These are phyloP conservation scores for Hypoxylon sp. DNA, from an alignment of 2,329 filamentous ascomycete genomes.

Conservation along the genomic window DNA sequence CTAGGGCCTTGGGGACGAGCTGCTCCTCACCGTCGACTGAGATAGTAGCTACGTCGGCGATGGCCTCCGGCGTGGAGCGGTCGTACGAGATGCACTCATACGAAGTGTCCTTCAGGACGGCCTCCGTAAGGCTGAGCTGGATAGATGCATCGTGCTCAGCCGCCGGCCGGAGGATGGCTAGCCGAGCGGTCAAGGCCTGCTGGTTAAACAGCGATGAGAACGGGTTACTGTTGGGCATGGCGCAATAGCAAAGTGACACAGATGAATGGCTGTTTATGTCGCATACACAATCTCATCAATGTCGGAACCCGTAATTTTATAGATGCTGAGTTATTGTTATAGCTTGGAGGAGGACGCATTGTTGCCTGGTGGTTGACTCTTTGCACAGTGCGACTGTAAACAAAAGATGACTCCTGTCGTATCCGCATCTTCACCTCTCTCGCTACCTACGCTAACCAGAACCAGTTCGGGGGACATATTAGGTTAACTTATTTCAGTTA, in stretches of 20 bases:
- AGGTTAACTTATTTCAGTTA: too few relatives aligned
- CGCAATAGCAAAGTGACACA: too few relatives aligned
- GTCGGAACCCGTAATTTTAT: too few relatives aligned
- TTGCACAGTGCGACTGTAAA: not conserved
- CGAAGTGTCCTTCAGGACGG: slow-evolving; percentile 32
- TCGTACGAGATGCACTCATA: slow-evolving; percentile 47
- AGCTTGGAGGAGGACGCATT: slow-evolving; percentile 6
- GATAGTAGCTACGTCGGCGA: slow-evolving; percentile 14
- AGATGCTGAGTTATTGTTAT: not conserved
- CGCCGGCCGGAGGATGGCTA: slow-evolving; percentile 37
- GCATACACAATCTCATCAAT: too few relatives aligned
- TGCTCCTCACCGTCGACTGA: slow-evolving; percentile 34
- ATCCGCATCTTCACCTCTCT: not conserved
- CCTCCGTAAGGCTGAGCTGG: slow-evolving; percentile 36
- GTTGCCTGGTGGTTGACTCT: slow-evolving; percentile 20
- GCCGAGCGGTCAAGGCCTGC: slow-evolving; percentile 10
- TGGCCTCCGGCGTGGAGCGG: slow-evolving; percentile 17
- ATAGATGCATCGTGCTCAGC: slow-evolving; percentile 34
- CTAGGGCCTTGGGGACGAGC: slow-evolving; percentile 34
- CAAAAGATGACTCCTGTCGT: not conserved
- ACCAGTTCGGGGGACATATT: too few relatives aligned
- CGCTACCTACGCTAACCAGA: not conserved
- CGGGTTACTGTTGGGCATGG: slow-evolving; percentile 28
- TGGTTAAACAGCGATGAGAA: slow-evolving; percentile 25
- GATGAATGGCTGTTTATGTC: too few relatives aligned